A percentile compares a stretch with the other conserved stretches of the same genome.
These are phyloP conservation scores for Trametes sanguinea DNA, from an alignment of 768 basidiomycete genomes.

Conservation along the genomic window DNA sequence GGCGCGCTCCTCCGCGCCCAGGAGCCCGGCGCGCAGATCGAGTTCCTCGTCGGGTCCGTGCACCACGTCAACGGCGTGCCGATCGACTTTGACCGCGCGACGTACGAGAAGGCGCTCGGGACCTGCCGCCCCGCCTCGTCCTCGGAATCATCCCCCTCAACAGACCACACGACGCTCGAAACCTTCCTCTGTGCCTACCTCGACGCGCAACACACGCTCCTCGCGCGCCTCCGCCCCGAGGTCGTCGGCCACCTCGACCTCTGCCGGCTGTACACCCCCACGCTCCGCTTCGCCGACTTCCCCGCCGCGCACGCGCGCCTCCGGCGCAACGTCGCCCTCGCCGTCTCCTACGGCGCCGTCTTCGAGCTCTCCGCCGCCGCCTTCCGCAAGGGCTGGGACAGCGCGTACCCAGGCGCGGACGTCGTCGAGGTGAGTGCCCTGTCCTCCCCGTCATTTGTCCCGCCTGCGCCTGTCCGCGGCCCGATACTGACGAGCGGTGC, in stretches of 20 bases:
- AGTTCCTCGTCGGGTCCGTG: conserved; percentile 90
- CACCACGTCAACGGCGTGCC: conserved; percentile 89
- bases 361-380: conserved; percentile 95
- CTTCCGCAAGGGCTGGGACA: conserved; percentile 86
- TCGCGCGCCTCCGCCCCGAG: conserved; percentile 77
- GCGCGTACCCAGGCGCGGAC: conserved; percentile 81
- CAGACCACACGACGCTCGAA: conserved; percentile 38
- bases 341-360: conserved; percentile 79
- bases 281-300: conserved; percentile 54
- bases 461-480: neutral
- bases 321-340: conserved; percentile 73
- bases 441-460: no score
- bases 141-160: no score
- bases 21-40: conserved; percentile 48
- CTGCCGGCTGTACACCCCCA: conserved; percentile 81
- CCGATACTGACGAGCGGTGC: conserved; percentile 2
- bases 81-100: conserved; percentile 86
- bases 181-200: conserved; percentile 71
- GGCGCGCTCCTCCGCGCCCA: conserved; percentile 51
- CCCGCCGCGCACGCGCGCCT: conserved; percentile 64
- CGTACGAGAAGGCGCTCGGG: conserved; percentile 63
- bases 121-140: conserved; percentile 27
- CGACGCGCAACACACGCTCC: conserved; percentile 77
- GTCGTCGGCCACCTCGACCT: conserved; percentile 94
- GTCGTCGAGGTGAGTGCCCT: conserved; percentile 61